Evolutionary conservation across 2,329 filamentous ascomycete genomes (phyloP), one percentile per base, ranked within the genome.

Genomic region (Ilyonectria destructans): DNA sequence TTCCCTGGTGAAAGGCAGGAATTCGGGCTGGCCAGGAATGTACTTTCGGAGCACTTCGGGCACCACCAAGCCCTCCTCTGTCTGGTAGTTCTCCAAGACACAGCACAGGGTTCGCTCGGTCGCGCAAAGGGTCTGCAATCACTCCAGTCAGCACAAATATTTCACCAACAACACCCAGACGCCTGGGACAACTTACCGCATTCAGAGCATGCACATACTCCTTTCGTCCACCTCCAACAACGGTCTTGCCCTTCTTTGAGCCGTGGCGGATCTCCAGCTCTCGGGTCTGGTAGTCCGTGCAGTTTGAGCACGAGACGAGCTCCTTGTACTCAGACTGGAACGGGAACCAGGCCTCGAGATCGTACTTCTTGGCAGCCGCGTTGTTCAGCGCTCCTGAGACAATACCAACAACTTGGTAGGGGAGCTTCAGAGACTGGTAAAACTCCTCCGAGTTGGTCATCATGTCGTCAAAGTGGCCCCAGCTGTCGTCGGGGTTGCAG

Each of bases 271-370:
- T 97, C 82, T 98, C 96, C 13, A 99, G 88, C 74, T 95, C 95
- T 64, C 96, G 90, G 26, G 94, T 95, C 86, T 99, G 96, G 86
- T 98, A 98, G 81, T 98, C 96, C 51, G 94, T 97, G 86, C 96
- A 99, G 85, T 99, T 99, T 69, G 94, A 97, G 88, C 95, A 97
- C 21, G 94, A 97, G 58, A 98, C 96, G 31, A 99, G 89, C 85
- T 98, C 96, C 85, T 98, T 98, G 88, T 98, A 99, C 83, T 98
- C 96, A 76, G 93, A 93, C 82, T 98, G 95, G 87, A 93, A 97
- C 17, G 94, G 95, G 82, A 97, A 97, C 94, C 95, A 97, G 3
- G 96, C 96, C 81, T 99, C 96, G 23, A 99, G 88, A 78, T 99
- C 96, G 80, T 92, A 95, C 84, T 99, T 99, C 88, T 97, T 98